A percentile compares a stretch with the other conserved stretches of the same genome.
Conservation (phyloP, 2,329 filamentous ascomycete species). For the Furcasterigmium sp. region DNA sequence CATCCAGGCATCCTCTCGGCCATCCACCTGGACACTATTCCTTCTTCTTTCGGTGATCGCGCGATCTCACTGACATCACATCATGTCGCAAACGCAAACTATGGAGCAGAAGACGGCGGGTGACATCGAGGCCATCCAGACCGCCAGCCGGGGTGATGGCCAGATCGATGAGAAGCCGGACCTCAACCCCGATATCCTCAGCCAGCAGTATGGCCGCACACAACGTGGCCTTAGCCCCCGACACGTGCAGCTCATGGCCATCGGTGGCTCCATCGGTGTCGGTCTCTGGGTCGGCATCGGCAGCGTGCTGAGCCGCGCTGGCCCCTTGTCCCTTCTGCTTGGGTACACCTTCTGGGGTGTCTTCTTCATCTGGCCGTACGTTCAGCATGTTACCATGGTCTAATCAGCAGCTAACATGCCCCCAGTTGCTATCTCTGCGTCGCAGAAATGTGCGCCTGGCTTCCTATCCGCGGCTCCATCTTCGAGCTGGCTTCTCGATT, state of each 20-base stretch:
- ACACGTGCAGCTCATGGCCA: slow-evolving; percentile 44
- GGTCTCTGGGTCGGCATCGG: slow-evolving; percentile 41
- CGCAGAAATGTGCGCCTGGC: slow-evolving; percentile 53
- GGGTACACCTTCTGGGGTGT: slow-evolving; percentile 39
- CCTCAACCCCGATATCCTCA: not conserved
- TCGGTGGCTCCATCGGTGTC: slow-evolving; percentile 40
- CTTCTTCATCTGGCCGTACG: slow-evolving; percentile 34
- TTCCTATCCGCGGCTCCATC: slow-evolving; percentile 48
- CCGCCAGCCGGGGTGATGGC: not conserved
- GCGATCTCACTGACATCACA: no score
- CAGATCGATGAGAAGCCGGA: not conserved
- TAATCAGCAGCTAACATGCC: no score
- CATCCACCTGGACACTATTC: no score
- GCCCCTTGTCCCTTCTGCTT: slow-evolving; percentile 36
- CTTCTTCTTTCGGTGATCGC: no score
- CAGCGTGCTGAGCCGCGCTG: slow-evolving; percentile 32
- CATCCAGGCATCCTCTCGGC: no score
- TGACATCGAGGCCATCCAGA: not conserved
- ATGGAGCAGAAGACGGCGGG: not conserved
- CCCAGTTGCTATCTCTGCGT: slow-evolving; percentile 33
- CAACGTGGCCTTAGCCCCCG: slow-evolving; percentile 28
- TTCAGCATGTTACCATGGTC: no score
- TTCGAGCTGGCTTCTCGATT: slow-evolving; percentile 50
- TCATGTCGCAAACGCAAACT: not conserved
- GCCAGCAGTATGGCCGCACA: slow-evolving; percentile 23